Base-by-base conservation (phyloP, 2,329 filamentous ascomycete species). In the Ramularia endophylla region DNA sequence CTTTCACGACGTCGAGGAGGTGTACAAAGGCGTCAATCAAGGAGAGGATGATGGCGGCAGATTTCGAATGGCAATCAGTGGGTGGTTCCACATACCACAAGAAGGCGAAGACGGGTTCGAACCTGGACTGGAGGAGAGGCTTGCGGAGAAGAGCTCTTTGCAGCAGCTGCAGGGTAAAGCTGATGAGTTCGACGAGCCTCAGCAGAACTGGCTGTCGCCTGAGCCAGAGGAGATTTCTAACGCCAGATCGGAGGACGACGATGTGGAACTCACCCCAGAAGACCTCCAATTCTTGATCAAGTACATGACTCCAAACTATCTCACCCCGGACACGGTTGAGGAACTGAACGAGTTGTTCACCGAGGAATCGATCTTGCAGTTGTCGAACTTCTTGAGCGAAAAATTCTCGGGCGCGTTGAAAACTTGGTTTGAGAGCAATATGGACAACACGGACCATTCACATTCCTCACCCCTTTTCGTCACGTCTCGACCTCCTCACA, bases 71-170 rank as follows among this genome's bases (percentile, higher is more conserved):
- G 92, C 92, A 37, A 95, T 98, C 60, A 95, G 87, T 61, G 92
- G 92, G 38, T 98, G 92, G 92, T 98, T 94, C 65, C 92, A 98
- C 65, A 97, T 98, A 50, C 92, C 92, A 0, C 92, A 98, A 66
- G 69, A 85, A 54, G 90, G 90, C 41, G 92, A 98, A 64, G 87
- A 94, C 18, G 92, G 92, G 31, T 98, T 84, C 56, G 80, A 94
- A 54, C 72, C 85, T 60, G 92, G 90, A 3, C 75, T 92, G 40
- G 90, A 97, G 64, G 87, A 94, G 69, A 85, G 83, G 61, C 78
- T 94, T 49, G 87, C 86, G 9, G 83, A 87, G 63, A 87, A 87
- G 65, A 97, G 89, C 65, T 89, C 88, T 56, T 74, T 97, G 51
- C 87, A 88, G 66, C 90, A 97, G 67, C 72, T 98, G 19, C 87